Evolutionary conservation across 1,139 yeast genomes (phyloP).

Genomic region (Suhomyces wounanorum): DNA sequence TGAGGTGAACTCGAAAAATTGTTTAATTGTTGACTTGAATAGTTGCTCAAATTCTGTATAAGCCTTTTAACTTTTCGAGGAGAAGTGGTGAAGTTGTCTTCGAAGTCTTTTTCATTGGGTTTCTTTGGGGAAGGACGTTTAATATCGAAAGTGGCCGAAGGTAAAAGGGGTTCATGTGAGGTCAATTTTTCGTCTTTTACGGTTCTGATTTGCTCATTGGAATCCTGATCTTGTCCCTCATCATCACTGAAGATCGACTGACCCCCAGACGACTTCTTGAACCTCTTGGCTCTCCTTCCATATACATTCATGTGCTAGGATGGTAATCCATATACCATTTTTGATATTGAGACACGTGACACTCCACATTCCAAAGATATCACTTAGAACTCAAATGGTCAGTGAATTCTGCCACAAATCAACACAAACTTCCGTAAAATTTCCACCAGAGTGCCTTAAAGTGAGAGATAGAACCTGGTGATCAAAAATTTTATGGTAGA

Average conservation of each 20-base stretch:
- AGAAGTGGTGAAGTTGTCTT: conserved; percentile 19
- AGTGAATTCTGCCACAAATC: too few relatives aligned
- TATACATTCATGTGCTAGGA: conserved; percentile 9
- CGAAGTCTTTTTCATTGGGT: neutral
- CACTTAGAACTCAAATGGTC: too few relatives aligned
- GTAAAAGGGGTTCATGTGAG: conserved; percentile 3
- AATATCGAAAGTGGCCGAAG: conserved; percentile 5
- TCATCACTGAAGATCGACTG: conserved; percentile 14
- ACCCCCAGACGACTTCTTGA: conserved; percentile 3
- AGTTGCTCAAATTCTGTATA: neutral
- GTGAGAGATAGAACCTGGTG: too few relatives aligned
- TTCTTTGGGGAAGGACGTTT: conserved; percentile 6
- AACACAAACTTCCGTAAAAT: too few relatives aligned
- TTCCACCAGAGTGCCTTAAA: too few relatives aligned
- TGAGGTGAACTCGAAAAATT: neutral
- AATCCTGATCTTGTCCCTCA: neutral
- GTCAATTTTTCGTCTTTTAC: conserved; percentile 8
- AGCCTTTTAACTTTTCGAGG: conserved; percentile 19
- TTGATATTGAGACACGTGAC: conserved; percentile 1
- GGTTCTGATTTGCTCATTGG: neutral
- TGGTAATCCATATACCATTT: too few relatives aligned
- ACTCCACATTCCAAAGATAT: too few relatives aligned
- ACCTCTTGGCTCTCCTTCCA: conserved; percentile 10
- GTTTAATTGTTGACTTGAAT: neutral
- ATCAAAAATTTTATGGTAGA: too few relatives aligned